Evolutionary conservation across 2,329 filamentous ascomycete species (phyloP).

Genomic region (Alternaria solani): DNA sequence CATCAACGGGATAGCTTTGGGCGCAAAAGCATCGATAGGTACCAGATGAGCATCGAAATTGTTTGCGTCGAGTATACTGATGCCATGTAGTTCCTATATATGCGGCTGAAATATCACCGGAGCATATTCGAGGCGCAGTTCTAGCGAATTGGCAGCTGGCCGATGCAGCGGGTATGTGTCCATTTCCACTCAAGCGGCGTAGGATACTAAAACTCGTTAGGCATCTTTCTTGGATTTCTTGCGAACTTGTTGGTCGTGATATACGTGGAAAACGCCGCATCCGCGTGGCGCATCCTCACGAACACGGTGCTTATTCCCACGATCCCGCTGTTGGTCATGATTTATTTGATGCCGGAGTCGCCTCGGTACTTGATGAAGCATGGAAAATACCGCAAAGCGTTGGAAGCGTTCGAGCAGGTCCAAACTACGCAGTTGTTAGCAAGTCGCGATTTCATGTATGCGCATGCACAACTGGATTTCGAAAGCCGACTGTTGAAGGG

Average conservation of each 20-base stretch:
- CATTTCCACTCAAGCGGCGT: no score
- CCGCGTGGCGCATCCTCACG: constrained; percentile 29
- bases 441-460: constrained; percentile 34
- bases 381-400: constrained; percentile 27
- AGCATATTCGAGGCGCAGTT: constrained; percentile 32
- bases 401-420: constrained; percentile 28
- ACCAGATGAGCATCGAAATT: background rate
- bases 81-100: constrained; percentile 25
- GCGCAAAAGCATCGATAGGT: constrained; percentile 33
- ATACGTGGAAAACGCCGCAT: constrained; percentile 10
- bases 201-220: background rate
- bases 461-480: constrained; percentile 33
- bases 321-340: constrained; percentile 28
- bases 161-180: constrained; percentile 25
- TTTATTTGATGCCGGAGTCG: constrained; percentile 33
- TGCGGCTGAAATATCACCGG: constrained; percentile 30
- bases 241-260: constrained; percentile 26
- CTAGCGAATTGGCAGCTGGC: constrained; percentile 35
- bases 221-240: constrained; percentile 31
- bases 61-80: background rate
- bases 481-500: constrained; percentile 28
- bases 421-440: constrained; percentile 29
- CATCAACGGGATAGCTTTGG: constrained; percentile 30
- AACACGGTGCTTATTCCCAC: constrained; percentile 33
- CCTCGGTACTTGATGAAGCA: constrained; percentile 35